A percentile compares a stretch with the other conserved stretches of the same genome.
Evolutionary conservation across 176 grass and related monocot species (phyloP).

Genomic region (Carex myosuroides): DNA sequence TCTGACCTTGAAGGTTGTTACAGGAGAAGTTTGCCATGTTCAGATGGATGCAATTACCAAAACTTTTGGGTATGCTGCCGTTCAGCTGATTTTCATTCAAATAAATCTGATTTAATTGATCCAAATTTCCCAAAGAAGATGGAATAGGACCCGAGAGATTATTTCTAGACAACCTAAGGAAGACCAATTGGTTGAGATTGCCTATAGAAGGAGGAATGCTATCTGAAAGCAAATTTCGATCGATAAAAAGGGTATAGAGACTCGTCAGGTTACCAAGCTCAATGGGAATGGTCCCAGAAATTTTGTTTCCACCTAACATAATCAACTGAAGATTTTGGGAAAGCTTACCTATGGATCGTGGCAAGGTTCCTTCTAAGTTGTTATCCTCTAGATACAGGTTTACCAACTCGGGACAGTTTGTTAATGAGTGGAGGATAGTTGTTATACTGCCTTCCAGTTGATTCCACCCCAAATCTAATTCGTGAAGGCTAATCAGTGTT

Average conservation of each 20-base stretch:
- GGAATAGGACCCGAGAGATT: conserved; percentile 28
- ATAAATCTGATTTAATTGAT: conserved; percentile 6
- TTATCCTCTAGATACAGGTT: conserved; percentile 23
- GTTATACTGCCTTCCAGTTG: conserved; percentile 30
- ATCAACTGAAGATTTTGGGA: conserved; percentile 14
- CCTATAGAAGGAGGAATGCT: conserved; percentile 20
- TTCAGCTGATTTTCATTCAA: conserved; percentile 6
- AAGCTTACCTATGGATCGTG: conserved; percentile 27
- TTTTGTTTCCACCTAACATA: conserved; percentile 28
- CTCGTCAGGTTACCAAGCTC: conserved; percentile 36
- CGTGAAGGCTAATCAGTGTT: conserved; percentile 5
- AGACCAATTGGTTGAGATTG: neutral
- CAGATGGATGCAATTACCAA: conserved; percentile 23
- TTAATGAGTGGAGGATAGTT: conserved; percentile 32
- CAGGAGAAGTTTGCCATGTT: neutral
- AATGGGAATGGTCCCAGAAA: conserved; percentile 26
- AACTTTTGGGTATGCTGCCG: conserved; percentile 20
- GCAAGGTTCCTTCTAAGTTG: conserved; percentile 34
- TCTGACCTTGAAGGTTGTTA: conserved; percentile 1
- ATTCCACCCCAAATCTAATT: conserved; percentile 26
- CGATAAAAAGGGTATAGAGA: conserved; percentile 23
- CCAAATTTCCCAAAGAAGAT: conserved; percentile 30
- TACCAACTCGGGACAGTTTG: conserved; percentile 28
- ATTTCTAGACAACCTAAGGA: neutral
- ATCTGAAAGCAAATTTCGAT: conserved; percentile 15